phyloP scores from a whole-genome alignment of 495 filamentous ascomycete genomes.

The Glonium stellatum region DNA sequence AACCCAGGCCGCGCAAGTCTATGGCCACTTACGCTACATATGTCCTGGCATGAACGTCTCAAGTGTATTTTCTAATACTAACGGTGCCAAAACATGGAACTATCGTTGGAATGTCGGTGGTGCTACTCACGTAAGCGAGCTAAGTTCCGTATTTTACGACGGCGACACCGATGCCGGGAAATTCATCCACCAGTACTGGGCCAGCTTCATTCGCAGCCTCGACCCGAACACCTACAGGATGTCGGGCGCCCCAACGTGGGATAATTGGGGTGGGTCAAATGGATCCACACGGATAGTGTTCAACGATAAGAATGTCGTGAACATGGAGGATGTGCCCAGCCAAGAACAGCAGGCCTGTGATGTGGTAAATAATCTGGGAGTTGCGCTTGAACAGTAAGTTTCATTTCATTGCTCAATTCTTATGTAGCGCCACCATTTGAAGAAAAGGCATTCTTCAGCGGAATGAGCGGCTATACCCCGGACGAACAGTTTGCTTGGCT shows the following conservation, averaged over 20 bases:
- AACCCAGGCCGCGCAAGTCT: slow-evolving; percentile 51
- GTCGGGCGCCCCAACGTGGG: slow-evolving; percentile 44
- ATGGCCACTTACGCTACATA: slow-evolving; percentile 69
- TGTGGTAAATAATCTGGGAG: neutral
- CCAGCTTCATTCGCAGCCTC: slow-evolving; percentile 57
- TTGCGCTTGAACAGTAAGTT: slow-evolving; percentile 18
- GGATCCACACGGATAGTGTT: slow-evolving; percentile 25
- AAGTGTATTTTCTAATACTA: slow-evolving; percentile 9
- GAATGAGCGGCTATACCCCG: too few species aligned
- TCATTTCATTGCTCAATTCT: neutral
- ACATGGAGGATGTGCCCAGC: slow-evolving; percentile 26
- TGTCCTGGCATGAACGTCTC: slow-evolving; percentile 50
- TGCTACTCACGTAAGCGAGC: slow-evolving; percentile 18
- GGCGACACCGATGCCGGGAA: slow-evolving; percentile 47
- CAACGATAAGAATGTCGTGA: slow-evolving; percentile 19
- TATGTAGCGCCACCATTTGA: neutral
- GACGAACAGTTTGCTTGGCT: too few species aligned
- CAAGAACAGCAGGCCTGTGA: slow-evolving; percentile 6
- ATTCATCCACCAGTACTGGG: slow-evolving; percentile 61
- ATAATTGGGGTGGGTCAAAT: slow-evolving; percentile 35
- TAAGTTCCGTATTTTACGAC: slow-evolving; percentile 19
- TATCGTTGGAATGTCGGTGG: slow-evolving; percentile 58
- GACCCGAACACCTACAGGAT: slow-evolving; percentile 51
- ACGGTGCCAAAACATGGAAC: slow-evolving; percentile 28
- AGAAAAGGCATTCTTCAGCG: neutral